Evolutionary conservation across 768 basidiomycete genomes (phyloP), one percentile per base, ranked within the genome.

Genomic region (Hortiboletus campestris): DNA sequence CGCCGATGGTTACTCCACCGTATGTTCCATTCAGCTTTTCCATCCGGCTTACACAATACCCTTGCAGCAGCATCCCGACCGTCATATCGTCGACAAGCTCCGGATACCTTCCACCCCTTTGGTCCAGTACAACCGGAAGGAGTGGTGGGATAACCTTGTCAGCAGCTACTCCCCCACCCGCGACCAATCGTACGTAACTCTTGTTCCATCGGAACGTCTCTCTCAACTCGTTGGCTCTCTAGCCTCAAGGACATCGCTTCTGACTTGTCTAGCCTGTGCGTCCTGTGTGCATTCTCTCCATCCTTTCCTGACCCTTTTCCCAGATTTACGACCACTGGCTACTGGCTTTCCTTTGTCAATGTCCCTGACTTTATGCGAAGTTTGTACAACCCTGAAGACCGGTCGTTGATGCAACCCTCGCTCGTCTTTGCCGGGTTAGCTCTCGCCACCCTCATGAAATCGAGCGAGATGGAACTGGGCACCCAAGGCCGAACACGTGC

Each of bases 291-390:
- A 47, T 14, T 38, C n/a, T 9, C 4, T 38, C 14, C 46, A 1
- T 41, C 42, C 46, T n/a, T 62, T 50, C 46, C 52, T 64, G 22
- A 57, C 47, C 9, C 14, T 36, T 35, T 48, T 45, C n/a, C 38
- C 61, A 91, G 89, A 61, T 85, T 87, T 63, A 74, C 76, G 22
- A 81, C 84, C 51, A 83, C 83, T 28, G 81, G 79, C 20, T 82
- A 87, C 57, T 84, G 82, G 76, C 76, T 92, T 41, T 84, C 81
- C 11, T 89, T 90, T 67, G 75, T 91, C 60, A 82, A 88, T 64
- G 67, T 83, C 17, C 72, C 76, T 13, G 75, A 77, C 39, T 80
- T 91, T 62, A 67, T 82, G 56, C 74, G 76, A 48, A 78, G 75
- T 52, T 69, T 91, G 45, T 75, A 71, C 59, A 74, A 80, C 60